Conservation (phyloP, 495 filamentous ascomycete genomes). For the Penicillium diatomitis region DNA sequence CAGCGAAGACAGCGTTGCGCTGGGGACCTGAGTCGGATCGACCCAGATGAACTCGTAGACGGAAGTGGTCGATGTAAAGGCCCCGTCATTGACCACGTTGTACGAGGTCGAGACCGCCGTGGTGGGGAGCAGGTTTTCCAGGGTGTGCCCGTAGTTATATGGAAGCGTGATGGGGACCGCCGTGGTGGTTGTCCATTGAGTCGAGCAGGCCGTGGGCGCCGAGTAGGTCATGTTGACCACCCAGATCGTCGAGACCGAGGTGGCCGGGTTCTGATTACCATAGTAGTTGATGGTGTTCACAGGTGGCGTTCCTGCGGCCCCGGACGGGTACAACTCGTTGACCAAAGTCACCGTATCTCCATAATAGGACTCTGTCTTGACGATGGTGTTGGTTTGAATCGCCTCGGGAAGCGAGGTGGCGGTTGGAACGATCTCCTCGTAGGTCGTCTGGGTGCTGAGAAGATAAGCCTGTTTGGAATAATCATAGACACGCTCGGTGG, state of each 20-base stretch:
- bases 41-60: constrained; percentile 22
- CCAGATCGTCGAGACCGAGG: constrained; percentile 16
- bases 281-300: constrained; percentile 3
- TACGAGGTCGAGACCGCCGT: constrained; percentile 22
- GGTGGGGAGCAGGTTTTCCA: constrained; percentile 12
- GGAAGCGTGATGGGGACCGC: constrained; percentile 13
- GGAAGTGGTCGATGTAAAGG: constrained; percentile 22
- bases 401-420: constrained; percentile 21
- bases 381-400: constrained; percentile 22
- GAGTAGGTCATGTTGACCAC: constrained; percentile 27
- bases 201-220: constrained; percentile 26
- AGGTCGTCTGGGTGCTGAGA: constrained; percentile 4
- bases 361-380: constrained; percentile 8
- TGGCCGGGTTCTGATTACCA: constrained; percentile 1
- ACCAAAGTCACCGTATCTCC: constrained; percentile 21
- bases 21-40: constrained; percentile 23
- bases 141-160: neutral
- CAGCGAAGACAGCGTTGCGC: constrained; percentile 12
- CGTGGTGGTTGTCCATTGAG: constrained; percentile 22
- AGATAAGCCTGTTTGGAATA: constrained; percentile 4
- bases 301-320: constrained; percentile 7
- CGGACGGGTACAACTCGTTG: constrained; percentile 24
- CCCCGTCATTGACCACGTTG: constrained; percentile 14
- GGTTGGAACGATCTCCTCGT: constrained; percentile 16
- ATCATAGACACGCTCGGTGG: constrained; percentile 1